phyloP scores from a whole-genome alignment of 306 rosid species.

The Hippophae gyantsensis region DNA sequence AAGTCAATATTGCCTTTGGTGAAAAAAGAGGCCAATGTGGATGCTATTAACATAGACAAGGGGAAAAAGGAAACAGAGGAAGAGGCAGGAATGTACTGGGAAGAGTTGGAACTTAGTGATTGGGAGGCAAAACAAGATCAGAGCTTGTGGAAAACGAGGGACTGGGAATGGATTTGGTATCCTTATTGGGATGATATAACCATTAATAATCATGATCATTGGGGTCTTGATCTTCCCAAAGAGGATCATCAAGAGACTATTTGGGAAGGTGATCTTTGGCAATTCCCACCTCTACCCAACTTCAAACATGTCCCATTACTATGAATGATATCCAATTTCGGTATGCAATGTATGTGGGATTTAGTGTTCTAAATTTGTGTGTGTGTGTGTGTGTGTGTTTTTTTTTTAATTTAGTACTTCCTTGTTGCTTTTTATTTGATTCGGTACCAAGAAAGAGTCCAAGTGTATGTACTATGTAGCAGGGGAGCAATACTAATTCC shows the following conservation, averaged over 20 bases:
- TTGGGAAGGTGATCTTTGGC: not conserved
- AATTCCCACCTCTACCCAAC: not conserved
- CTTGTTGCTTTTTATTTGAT: too few species aligned
- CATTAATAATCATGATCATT: not conserved
- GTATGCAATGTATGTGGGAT: too few species aligned
- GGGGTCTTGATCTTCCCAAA: not conserved
- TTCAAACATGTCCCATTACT: too few species aligned
- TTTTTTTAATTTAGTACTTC: too few species aligned
- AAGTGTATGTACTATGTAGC: too few species aligned
- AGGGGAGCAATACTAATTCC: too few species aligned
- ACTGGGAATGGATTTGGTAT: constrained; percentile 7
- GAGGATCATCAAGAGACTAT: not conserved
- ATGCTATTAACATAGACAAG: not conserved
- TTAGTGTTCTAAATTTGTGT: too few species aligned
- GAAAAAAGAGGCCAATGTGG: too few species aligned
- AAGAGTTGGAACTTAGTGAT: not conserved
- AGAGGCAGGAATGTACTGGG: not conserved
- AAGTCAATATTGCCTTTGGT: too few species aligned
- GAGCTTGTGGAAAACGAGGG: not conserved
- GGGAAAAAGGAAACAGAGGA: not conserved
- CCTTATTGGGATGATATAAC: not conserved
- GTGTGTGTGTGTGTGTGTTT: too few species aligned
- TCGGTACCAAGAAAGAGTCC: too few species aligned
- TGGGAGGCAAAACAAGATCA: not conserved
- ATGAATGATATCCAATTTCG: too few species aligned